Evolutionary conservation across 2,329 filamentous ascomycete species (phyloP).

Genomic region (Fusarium zealandicum): DNA sequence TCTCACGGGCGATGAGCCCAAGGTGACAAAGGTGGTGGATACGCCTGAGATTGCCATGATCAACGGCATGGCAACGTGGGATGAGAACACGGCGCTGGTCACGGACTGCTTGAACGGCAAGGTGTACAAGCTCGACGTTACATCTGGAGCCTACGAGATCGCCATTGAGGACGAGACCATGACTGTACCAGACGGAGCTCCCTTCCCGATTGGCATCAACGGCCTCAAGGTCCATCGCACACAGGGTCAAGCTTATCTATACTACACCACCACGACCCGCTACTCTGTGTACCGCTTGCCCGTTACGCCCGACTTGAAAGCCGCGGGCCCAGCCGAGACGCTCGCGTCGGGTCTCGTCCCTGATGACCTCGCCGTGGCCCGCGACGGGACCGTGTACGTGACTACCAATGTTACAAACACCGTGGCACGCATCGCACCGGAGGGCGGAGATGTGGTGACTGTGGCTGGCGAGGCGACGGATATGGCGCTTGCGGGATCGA

Average conservation of each 20-base stretch:
- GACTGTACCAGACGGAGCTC: constrained; percentile 13
- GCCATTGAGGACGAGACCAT: constrained; percentile 29
- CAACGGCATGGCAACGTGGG: constrained; percentile 34
- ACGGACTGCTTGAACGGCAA: constrained; percentile 33
- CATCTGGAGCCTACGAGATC: constrained; percentile 16
- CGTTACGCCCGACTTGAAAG: constrained; percentile 12
- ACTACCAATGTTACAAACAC: constrained; percentile 33
- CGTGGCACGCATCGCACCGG: constrained; percentile 13
- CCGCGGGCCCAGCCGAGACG: constrained; percentile 20
- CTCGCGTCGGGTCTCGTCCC: constrained; percentile 16
- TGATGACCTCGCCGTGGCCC: constrained; percentile 30
- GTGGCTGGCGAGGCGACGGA: constrained; percentile 18
- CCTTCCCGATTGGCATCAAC: constrained; percentile 30
- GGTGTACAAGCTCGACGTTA: constrained; percentile 26
- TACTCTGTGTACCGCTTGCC: constrained; percentile 26
- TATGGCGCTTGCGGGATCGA: constrained; percentile 24
- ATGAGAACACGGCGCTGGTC: constrained; percentile 24
- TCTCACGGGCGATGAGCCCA: constrained; percentile 8
- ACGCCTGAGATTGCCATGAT: constrained; percentile 18
- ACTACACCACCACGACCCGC: constrained; percentile 28
- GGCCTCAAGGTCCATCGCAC: constrained; percentile 31
- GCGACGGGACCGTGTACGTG: constrained; percentile 29
- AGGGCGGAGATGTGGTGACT: background rate
- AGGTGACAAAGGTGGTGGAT: constrained; percentile 13
- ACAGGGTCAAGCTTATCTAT: constrained; percentile 19